phyloP scores from a whole-genome alignment of 768 basidiomycete species.

The Amanita muscaria region DNA sequence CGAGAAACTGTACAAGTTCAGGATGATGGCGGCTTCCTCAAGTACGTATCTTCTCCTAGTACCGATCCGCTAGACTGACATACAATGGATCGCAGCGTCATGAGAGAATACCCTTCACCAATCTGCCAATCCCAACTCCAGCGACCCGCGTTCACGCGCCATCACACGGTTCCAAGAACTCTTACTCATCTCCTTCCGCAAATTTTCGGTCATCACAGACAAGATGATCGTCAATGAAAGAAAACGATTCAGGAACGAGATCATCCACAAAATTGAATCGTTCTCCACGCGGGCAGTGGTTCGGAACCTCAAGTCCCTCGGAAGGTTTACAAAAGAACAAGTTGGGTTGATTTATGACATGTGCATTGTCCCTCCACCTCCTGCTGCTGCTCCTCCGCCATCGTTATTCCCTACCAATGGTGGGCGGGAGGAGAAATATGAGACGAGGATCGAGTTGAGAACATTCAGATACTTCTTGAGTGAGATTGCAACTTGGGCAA shows the following conservation, averaged over 20 bases:
- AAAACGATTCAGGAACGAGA: conserved; percentile 82
- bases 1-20: conserved; percentile 85
- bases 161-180: conserved; percentile 98
- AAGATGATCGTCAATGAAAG: conserved; percentile 88
- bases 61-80: background rate
- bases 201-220: conserved; percentile 94
- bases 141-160: conserved; percentile 83
- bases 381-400: conserved; percentile 64
- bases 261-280: conserved; percentile 86
- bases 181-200: conserved; percentile 93
- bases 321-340: conserved; percentile 80
- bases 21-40: conserved; percentile 95
- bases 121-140: conserved; percentile 85
- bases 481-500: conserved; percentile 91
- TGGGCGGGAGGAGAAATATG: conserved; percentile 65
- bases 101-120: conserved; percentile 86
- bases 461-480: conserved; percentile 89
- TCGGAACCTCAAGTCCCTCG: conserved; percentile 77
- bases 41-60: conserved; percentile 38
- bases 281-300: too few relatives aligned
- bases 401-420: conserved; percentile 50
- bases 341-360: conserved; percentile 82
- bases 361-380: conserved; percentile 64
- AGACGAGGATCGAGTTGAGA: conserved; percentile 70
- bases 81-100: conserved; percentile 49